phyloP scores from a whole-genome alignment of 352 stramenopile species.

The Phytopythium kandeliae region DNA sequence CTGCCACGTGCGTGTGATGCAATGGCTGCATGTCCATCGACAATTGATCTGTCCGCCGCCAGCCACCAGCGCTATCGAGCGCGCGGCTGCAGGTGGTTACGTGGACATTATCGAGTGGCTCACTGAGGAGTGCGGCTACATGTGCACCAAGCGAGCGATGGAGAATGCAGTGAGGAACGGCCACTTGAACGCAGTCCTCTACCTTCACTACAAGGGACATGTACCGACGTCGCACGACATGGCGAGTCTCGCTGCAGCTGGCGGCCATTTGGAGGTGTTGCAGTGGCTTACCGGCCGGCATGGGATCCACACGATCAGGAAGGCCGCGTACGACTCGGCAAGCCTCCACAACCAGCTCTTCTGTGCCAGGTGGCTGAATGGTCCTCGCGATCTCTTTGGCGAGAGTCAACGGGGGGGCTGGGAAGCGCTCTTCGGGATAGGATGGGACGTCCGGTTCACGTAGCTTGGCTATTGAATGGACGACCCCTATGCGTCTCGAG shows the following conservation, averaged over 20 bases:
- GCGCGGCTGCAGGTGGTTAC: constrained; percentile 12
- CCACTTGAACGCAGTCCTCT: constrained; percentile 8
- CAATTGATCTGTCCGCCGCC: constrained; percentile 1
- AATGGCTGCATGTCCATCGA: constrained; percentile 12
- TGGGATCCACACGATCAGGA: no score
- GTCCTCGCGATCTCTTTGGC: no score
- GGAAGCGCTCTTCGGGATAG: no score
- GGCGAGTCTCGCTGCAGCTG: constrained; percentile 17
- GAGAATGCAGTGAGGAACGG: constrained; percentile 15
- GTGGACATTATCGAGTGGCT: constrained; percentile 27
- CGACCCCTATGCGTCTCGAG: no score
- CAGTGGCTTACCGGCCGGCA: no score
- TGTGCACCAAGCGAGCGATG: constrained; percentile 18
- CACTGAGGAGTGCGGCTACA: constrained; percentile 10
- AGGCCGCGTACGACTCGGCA: no score
- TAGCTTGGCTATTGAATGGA: no score
- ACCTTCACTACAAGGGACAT: constrained; percentile 8
- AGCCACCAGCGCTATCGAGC: constrained; percentile 20
- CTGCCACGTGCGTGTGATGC: constrained; percentile 5
- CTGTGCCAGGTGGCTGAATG: no score
- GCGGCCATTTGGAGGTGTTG: no score
- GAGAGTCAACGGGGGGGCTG: no score
- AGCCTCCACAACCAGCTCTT: no score
- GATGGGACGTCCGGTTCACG: no score
- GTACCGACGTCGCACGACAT: constrained; percentile 5